Conservation (phyloP, 768 basidiomycete species). For the Pholiota conissans region DNA sequence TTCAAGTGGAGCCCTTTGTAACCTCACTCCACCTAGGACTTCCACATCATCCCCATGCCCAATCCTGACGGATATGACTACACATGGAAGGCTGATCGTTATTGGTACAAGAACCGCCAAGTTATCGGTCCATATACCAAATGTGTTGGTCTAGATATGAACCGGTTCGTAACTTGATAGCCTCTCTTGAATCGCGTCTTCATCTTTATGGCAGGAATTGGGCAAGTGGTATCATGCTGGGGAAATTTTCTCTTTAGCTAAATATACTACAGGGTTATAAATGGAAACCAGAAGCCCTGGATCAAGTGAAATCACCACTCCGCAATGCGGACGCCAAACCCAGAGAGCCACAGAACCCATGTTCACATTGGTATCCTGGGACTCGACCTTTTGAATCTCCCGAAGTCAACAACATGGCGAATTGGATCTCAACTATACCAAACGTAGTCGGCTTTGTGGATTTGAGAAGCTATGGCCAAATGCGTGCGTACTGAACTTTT, state of each 20-base stretch:
- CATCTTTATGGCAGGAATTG: conserved; percentile 50
- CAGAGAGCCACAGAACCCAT: conserved; percentile 46
- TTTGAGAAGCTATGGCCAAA: conserved; percentile 80
- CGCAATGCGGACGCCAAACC: conserved; percentile 9
- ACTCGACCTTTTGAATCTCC: conserved; percentile 71
- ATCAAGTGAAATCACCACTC: not conserved
- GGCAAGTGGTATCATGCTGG: conserved; percentile 32
- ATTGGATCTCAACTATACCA: conserved; percentile 56
- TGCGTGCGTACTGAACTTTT: conserved; percentile 50
- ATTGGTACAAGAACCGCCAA: conserved; percentile 80
- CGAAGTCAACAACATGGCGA: conserved; percentile 75
- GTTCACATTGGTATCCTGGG: conserved; percentile 79
- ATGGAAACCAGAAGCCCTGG: conserved; percentile 49
- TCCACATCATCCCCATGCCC: conserved; percentile 65
- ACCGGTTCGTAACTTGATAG: conserved; percentile 45
- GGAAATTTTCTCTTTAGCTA: not conserved
- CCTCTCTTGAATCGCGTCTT: not conserved
- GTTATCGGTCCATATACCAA: conserved; percentile 43
- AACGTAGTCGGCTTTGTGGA: conserved; percentile 69
- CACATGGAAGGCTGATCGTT: conserved; percentile 69
- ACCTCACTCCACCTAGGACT: conserved; percentile 38
- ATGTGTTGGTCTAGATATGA: conserved; percentile 78
- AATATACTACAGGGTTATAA: conserved; percentile 59
- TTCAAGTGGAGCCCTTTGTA: not conserved
- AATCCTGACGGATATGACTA: conserved; percentile 78